phyloP scores from a whole-genome alignment of 2,329 filamentous ascomycete genomes.

The Scytalidium lignicola region DNA sequence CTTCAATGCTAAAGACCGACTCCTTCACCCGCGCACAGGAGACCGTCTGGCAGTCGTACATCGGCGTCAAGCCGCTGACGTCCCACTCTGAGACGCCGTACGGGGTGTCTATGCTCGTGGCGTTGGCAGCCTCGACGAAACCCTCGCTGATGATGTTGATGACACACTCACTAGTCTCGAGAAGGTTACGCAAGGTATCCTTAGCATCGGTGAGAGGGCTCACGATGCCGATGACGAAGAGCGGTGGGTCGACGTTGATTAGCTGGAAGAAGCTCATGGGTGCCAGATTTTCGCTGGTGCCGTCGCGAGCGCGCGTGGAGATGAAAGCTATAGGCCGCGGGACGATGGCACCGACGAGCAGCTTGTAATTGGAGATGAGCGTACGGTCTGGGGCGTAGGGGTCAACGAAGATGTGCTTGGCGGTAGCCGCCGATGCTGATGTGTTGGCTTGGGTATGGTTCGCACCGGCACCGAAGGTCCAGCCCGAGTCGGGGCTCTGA shows the following conservation, averaged over 20 bases:
- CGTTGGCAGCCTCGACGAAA: slow-evolving; percentile 80
- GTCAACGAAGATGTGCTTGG: no score
- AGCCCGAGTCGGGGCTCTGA: no score
- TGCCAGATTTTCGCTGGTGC: slow-evolving; percentile 64
- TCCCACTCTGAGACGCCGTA: slow-evolving; percentile 72
- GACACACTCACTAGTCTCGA: slow-evolving; percentile 65
- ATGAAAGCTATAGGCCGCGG: slow-evolving; percentile 73
- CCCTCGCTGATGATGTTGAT: slow-evolving; percentile 82
- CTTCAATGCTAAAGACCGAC: slow-evolving; percentile 75
- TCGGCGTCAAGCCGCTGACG: slow-evolving; percentile 60
- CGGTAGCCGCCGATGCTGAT: no score
- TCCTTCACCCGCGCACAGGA: slow-evolving; percentile 60
- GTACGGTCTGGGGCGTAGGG: slow-evolving; percentile 44
- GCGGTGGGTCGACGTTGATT: slow-evolving; percentile 74
- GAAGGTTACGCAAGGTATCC: slow-evolving; percentile 69
- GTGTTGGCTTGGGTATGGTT: no score
- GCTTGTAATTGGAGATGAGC: slow-evolving; percentile 74
- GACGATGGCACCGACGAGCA: slow-evolving; percentile 73
- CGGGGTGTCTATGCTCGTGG: slow-evolving; percentile 68
- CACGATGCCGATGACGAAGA: slow-evolving; percentile 59
- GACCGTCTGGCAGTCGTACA: slow-evolving; percentile 58
- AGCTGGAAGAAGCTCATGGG: slow-evolving; percentile 83
- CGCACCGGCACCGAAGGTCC: no score
- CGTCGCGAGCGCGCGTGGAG: slow-evolving; percentile 50
- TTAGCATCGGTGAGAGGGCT: slow-evolving; percentile 47